Conservation (phyloP, 192 early-diverging fungal genomes). For the Coemansia asiatica region DNA sequence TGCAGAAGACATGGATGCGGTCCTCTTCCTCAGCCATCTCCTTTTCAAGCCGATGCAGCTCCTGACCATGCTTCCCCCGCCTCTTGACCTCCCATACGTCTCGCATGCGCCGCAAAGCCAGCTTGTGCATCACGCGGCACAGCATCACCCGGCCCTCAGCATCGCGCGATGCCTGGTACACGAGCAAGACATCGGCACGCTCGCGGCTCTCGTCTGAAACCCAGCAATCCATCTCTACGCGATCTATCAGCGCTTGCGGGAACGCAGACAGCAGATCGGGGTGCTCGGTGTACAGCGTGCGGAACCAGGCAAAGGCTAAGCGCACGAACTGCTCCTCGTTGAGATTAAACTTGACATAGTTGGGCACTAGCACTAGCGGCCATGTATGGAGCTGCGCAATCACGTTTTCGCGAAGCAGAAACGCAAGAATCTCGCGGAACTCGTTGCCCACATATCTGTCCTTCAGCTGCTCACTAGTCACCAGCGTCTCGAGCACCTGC, state of each 20-base stretch:
- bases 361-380: conserved; percentile 63
- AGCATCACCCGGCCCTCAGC: conserved; percentile 40
- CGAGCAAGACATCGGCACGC: conserved; percentile 20
- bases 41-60: conserved; percentile 34
- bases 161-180: conserved; percentile 23
- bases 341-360: conserved; percentile 56
- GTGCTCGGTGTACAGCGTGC: conserved; percentile 42
- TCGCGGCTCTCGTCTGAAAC: conserved; percentile 28
- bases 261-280: conserved; percentile 48
- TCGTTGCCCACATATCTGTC: conserved; percentile 61
- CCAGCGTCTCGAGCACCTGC: conserved; percentile 56
- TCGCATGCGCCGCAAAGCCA: conserved; percentile 42
- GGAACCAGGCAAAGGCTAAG: conserved; percentile 46
- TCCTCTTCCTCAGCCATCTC: conserved; percentile 38
- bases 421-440: conserved; percentile 82
- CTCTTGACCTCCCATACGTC: conserved; percentile 19
- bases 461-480: conserved; percentile 51
- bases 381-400: conserved; percentile 85
- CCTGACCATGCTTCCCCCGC: conserved; percentile 35
- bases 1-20: conserved; percentile 44
- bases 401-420: conserved; percentile 72
- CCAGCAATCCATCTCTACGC: conserved; percentile 40
- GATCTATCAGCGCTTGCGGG: conserved; percentile 41
- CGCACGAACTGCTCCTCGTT: conserved; percentile 48
- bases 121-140: conserved; percentile 46